These are phyloP conservation scores for Astragalus membranaceus DNA, from an alignment of 306 rosid genomes.

Conservation along the genomic window DNA sequence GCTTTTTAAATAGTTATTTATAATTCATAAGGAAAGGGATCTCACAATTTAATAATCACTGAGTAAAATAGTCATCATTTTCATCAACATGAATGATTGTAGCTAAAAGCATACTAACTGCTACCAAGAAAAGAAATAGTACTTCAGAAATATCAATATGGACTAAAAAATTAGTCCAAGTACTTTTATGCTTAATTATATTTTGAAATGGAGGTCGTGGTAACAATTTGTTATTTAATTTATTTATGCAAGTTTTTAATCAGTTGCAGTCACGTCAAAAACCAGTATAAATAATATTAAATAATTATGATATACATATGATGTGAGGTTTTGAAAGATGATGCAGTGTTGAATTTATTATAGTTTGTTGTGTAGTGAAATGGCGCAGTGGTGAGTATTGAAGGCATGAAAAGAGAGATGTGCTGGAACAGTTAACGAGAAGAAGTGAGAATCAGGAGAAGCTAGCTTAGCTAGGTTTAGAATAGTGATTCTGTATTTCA, in stretches of 20 bases:
- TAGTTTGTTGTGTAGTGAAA: constrained; percentile 28
- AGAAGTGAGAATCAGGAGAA: constrained; percentile 14
- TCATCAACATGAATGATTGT: constrained; percentile 22
- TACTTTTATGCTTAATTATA: no score
- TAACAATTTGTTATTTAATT: not conserved
- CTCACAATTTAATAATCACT: not conserved
- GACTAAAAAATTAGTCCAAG: no score
- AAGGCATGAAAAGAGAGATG: constrained; percentile 9
- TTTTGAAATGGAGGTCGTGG: no score
- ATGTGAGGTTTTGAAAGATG: constrained; percentile 14
- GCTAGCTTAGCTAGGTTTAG: not conserved
- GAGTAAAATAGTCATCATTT: constrained; percentile 12
- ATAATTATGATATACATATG: not conserved
- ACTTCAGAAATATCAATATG: no score
- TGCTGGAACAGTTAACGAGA: constrained; percentile 31
- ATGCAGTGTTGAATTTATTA: constrained; percentile 20
- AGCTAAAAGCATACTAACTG: constrained; percentile 24
- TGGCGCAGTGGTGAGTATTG: constrained; percentile 13
- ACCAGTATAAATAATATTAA: no score
- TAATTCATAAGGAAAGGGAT: constrained; percentile 19
- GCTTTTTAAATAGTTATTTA: not conserved
- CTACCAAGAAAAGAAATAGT: not conserved
- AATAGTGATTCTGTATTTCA: constrained; percentile 17
- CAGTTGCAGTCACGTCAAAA: no score
- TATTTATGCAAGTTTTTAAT: no score